Evolutionary conservation across 139 green algal genomes (phyloP).

Genomic region (Chlamydomonas sphaeroides): DNA sequence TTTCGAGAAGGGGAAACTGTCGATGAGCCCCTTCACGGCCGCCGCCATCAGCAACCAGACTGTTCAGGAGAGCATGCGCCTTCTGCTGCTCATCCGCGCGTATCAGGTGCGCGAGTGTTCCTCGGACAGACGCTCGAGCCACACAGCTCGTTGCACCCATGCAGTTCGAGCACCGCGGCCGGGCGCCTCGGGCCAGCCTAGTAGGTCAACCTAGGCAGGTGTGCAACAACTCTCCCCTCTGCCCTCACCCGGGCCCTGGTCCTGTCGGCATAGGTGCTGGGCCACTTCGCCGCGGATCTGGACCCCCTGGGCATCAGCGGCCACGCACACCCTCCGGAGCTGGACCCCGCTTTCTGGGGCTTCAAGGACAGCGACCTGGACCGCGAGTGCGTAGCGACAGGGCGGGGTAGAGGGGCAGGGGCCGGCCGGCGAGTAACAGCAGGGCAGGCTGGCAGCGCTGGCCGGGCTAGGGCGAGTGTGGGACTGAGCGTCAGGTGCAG

Average conservation of each 20-base stretch:
- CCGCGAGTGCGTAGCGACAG: slow-evolving; percentile 76
- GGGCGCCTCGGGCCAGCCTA: no score
- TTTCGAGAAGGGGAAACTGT: slow-evolving; percentile 77
- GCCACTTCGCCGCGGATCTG: slow-evolving; percentile 87
- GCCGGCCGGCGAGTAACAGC: no score
- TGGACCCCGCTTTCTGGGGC: slow-evolving; percentile 93
- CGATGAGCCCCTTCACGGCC: slow-evolving; percentile 69
- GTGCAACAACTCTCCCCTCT: no score
- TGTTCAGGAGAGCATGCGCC: slow-evolving; percentile 94
- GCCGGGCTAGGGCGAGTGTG: no score
- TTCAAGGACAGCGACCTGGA: slow-evolving; percentile 96
- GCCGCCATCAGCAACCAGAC: slow-evolving; percentile 89
- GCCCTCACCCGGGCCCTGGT: background rate
- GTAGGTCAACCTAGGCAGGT: no score
- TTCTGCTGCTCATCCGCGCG: slow-evolving; percentile 92
- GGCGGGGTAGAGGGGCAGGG: no score
- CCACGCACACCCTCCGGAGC: slow-evolving; percentile 63
- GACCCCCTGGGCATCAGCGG: slow-evolving; percentile 91
- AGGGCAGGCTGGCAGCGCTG: no score
- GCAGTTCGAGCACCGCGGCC: no score
- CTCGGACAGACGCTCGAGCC: no score
- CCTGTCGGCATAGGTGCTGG: slow-evolving; percentile 76
- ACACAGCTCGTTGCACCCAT: no score
- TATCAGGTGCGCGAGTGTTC: slow-evolving; percentile 85
- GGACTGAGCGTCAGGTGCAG: no score